Conservation (phyloP, 805 yeast species). For the Candida vaughaniae region DNA sequence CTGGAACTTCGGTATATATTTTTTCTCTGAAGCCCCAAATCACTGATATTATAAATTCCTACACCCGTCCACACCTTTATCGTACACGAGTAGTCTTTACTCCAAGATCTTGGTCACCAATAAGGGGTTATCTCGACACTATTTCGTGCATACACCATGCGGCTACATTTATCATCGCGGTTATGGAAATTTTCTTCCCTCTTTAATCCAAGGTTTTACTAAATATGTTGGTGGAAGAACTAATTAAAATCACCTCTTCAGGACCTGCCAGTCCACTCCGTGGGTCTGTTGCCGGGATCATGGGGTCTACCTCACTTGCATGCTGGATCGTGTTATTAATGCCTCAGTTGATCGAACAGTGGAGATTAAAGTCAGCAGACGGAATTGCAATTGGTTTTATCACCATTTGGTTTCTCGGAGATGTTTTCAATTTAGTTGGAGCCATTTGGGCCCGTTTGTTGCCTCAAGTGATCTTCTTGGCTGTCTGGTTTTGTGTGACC, state of each 20-base stretch:
- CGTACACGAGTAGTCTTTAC: too few relatives aligned
- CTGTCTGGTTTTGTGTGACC: conserved; percentile 75
- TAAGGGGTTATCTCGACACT: too few relatives aligned
- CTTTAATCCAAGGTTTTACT: too few relatives aligned
- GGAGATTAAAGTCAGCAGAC: conserved; percentile 72
- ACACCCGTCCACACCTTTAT: too few relatives aligned
- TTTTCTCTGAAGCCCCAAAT: too few relatives aligned
- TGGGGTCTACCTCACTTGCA: conserved; percentile 72
- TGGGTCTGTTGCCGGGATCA: conserved; percentile 53
- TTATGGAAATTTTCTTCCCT: not conserved
- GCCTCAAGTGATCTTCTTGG: conserved; percentile 68
- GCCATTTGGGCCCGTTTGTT: conserved; percentile 67
- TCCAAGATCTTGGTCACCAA: too few relatives aligned
- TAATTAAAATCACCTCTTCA: conserved; percentile 1
- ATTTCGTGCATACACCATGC: not conserved
- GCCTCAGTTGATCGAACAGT: conserved; percentile 80
- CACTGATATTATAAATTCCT: too few relatives aligned
- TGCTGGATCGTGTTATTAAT: conserved; percentile 76
- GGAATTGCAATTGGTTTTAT: conserved; percentile 73
- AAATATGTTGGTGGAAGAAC: conserved; percentile 1
- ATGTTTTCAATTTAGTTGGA: conserved; percentile 64
- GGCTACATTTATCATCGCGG: not conserved
- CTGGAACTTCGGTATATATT: too few relatives aligned
- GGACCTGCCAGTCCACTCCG: conserved; percentile 21
- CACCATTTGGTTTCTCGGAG: conserved; percentile 71